These are phyloP conservation scores for Rhamnella rubrinervis DNA, from an alignment of 331 rosid genomes.

Conservation along the genomic window DNA sequence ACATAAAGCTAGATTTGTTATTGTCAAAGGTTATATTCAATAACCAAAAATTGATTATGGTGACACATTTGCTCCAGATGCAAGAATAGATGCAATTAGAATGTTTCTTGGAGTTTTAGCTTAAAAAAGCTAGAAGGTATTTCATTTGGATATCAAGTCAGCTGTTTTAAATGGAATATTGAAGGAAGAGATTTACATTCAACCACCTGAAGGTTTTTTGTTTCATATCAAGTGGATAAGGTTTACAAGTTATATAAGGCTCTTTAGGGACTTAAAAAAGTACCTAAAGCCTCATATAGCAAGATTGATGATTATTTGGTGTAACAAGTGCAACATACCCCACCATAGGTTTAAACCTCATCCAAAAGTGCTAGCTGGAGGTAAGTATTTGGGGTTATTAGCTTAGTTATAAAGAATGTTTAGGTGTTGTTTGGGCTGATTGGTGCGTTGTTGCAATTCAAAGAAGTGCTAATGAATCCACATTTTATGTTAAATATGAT, in stretches of 20 bases:
- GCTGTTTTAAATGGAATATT: background rate
- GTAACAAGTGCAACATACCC: too few relatives aligned
- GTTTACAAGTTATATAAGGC: background rate
- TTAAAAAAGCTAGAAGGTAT: background rate
- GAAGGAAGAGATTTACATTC: background rate
- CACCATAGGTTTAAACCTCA: too few relatives aligned
- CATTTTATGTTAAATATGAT: background rate
- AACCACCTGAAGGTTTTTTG: background rate
- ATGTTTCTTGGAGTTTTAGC: background rate
- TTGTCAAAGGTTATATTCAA: background rate
- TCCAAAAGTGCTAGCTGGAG: too few relatives aligned
- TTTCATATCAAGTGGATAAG: background rate
- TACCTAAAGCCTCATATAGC: background rate
- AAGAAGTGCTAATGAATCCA: background rate
- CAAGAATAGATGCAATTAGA: background rate
- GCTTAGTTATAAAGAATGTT: too few relatives aligned
- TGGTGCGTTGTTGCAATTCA: too few relatives aligned
- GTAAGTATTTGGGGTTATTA: too few relatives aligned
- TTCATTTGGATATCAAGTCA: background rate
- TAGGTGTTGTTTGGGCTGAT: too few relatives aligned
- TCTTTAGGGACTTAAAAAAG: background rate
- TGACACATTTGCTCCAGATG: background rate
- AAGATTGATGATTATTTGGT: background rate
- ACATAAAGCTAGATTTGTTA: background rate
- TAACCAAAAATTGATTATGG: background rate